These are phyloP conservation scores for Coemansia aciculifera DNA, from an alignment of 192 early-diverging fungal species.

Conservation along the genomic window DNA sequence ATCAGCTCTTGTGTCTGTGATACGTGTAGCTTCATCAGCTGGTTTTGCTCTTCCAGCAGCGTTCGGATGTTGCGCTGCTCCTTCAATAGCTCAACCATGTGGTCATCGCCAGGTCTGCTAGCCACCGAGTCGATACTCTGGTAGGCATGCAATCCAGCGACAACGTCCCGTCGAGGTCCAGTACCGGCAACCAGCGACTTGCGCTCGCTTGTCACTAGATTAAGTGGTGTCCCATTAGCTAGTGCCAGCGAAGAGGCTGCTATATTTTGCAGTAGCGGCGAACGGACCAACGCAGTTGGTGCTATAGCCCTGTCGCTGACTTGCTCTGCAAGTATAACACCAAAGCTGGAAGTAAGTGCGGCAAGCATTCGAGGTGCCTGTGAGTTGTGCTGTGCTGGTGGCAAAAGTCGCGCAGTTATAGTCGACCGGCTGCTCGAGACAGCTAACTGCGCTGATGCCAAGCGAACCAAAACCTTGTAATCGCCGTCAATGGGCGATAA, in stretches of 20 bases:
- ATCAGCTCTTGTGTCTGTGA: conserved; percentile 51
- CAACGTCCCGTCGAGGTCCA: background rate
- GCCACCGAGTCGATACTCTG: background rate
- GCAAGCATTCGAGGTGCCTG: conserved; percentile 13
- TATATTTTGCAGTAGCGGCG: conserved; percentile 29
- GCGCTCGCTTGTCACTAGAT: background rate
- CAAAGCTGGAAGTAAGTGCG: conserved; percentile 9
- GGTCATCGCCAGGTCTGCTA: background rate
- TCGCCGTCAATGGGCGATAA: conserved; percentile 13
- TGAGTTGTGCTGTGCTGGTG: conserved; percentile 6
- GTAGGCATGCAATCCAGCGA: background rate
- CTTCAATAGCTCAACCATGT: conserved; percentile 36
- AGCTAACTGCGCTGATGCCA: conserved; percentile 29
- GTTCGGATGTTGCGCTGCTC: conserved; percentile 50
- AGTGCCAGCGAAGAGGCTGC: conserved; percentile 24
- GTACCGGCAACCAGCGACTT: background rate
- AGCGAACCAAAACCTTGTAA: conserved; percentile 9
- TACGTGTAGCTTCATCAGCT: conserved; percentile 41
- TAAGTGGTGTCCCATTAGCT: background rate
- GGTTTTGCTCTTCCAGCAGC: conserved; percentile 48
- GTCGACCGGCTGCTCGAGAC: conserved; percentile 12
- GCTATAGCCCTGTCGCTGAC: background rate
- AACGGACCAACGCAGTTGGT: conserved; percentile 6
- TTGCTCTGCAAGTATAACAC: conserved; percentile 10
- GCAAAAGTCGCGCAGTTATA: conserved; percentile 23